Evolutionary conservation across 805 yeast genomes (phyloP).

Genomic region (Lachancea waltii): DNA sequence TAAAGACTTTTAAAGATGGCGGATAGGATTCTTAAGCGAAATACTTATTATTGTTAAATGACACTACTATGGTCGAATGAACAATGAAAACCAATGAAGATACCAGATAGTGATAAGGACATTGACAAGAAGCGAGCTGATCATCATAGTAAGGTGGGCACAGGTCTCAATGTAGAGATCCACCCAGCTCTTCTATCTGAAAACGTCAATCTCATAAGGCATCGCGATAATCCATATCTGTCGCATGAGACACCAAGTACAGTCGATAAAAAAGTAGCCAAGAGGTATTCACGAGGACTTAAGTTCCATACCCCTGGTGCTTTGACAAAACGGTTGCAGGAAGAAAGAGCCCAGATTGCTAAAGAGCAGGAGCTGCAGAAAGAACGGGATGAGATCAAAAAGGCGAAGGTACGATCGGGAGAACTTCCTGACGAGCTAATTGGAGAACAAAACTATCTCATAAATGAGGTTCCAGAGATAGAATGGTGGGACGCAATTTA

Average conservation of each 20-base stretch:
- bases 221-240: conserved; percentile 28
- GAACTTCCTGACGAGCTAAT: conserved; percentile 41
- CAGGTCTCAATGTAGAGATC: conserved; percentile 27
- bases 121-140: neutral
- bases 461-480: conserved; percentile 47
- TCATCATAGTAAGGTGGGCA: neutral
- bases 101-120: neutral
- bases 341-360: conserved; percentile 12
- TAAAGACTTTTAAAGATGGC: too few species aligned
- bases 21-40: too few species aligned
- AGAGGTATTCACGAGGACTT: conserved; percentile 16
- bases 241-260: conserved; percentile 3
- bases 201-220: conserved; percentile 25
- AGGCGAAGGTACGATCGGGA: conserved; percentile 38
- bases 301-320: conserved; percentile 55
- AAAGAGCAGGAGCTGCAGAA: conserved; percentile 4
- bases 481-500: conserved; percentile 90
- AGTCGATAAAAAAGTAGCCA: conserved; percentile 8
- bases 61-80: too few species aligned
- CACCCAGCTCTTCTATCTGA: conserved; percentile 27
- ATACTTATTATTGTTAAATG: too few species aligned
- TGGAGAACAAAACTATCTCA: conserved; percentile 43
- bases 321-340: conserved; percentile 13
- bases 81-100: neutral
- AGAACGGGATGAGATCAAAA: conserved; percentile 29